Percentiles rank a stretch among this genome's conserved stretches.
phyloP scores from a whole-genome alignment of 2,329 filamentous ascomycete genomes.

The Aureobasidium subglaciale region DNA sequence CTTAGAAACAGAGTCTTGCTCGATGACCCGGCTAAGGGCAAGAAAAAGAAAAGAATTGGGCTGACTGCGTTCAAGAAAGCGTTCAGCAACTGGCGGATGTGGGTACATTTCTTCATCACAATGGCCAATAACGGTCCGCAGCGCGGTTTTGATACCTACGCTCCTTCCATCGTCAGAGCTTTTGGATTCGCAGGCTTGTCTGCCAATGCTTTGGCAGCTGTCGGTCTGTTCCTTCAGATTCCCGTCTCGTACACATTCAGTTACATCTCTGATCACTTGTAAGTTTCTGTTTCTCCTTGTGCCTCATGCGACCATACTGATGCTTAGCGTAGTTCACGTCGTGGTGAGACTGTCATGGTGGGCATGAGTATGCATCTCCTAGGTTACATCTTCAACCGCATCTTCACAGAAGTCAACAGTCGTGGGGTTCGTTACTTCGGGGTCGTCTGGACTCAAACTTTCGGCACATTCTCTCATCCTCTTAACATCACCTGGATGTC shows the following conservation, averaged over 20 bases:
- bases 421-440: slow-evolving; percentile 46
- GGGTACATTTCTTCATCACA: slow-evolving; percentile 29
- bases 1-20: slow-evolving; percentile 24
- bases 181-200: slow-evolving; percentile 25
- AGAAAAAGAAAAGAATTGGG: slow-evolving; percentile 27
- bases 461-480: slow-evolving; percentile 49
- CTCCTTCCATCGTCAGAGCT: slow-evolving; percentile 25
- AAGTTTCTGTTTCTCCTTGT: no score
- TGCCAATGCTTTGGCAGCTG: slow-evolving; percentile 28
- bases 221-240: slow-evolving; percentile 34
- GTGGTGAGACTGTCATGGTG: slow-evolving; percentile 47
- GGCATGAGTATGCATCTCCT: slow-evolving; percentile 43
- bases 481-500: slow-evolving; percentile 57
- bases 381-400: slow-evolving; percentile 49
- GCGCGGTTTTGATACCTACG: slow-evolving; percentile 28
- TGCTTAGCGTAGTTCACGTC: slow-evolving; percentile 32
- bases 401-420: slow-evolving; percentile 41
- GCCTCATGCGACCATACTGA: no score
- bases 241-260: slow-evolving; percentile 47
- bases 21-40: slow-evolving; percentile 27
- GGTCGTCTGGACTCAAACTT: slow-evolving; percentile 50
- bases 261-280: slow-evolving; percentile 48
- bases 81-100: slow-evolving; percentile 28
- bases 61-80: slow-evolving; percentile 26
- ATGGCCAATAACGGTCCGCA: slow-evolving; percentile 27